Base-by-base conservation (phyloP, 148 eudicot species). In the Rheum nobile region DNA sequence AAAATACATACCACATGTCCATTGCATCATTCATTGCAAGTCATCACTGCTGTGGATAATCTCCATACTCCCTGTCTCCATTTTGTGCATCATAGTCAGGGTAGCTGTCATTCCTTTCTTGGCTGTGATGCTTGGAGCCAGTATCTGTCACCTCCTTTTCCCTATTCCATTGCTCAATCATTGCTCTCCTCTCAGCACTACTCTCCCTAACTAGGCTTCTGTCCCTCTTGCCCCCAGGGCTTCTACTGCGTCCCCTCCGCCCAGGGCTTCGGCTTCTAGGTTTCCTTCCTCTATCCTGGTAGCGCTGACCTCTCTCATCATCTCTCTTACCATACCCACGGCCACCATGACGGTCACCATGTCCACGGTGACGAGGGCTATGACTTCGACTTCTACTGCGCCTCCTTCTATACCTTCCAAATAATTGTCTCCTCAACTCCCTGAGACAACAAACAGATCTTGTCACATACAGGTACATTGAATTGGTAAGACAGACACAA, bases 161-260 rank as follows among this genome's bases (percentile, higher is more conserved):
- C 85, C 86, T 85, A 73, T 93, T 93, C 98, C 97, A 93, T 68
- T 84, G 92, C 79, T 83, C 98, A 81, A 93, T 93, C 82, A 79
- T 91, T 35, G 98, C 98, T 81, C 97, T 89, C 78, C 98, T 88
- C 85, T 93, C 97, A 75, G 83, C 97, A 75, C 97, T 93, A 72
- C 85, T 85, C 75, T 91, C 97, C 79, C 98, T 86, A 44, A 73
- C 88, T 4, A 92, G 94, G 75, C 90, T 89, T 79, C 88, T 86
- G 46, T 88, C 87, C 81, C 97, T 86, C 81, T 84, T 85, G 50
- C 87, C 91, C 1, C 80, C 82, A 35, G 95, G 98, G 82, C 98
- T 93, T 82, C 96, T 86, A 81, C 91, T 88, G 54, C 91, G 81
- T 35, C 98, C 94, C 46, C 96, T 89, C 52, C 84, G 79, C 39